phyloP scores from a whole-genome alignment of 176 grass and related monocot species.

The Sorghum bicolor region Sorghum_bicolor_NCBIv3 NC_012870.2:80388001-80388500 shows the following conservation, averaged over 20 bases:
- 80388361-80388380: too few relatives aligned
- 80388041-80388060: slow-evolving; percentile 26
- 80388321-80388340: too few relatives aligned
- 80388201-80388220: slow-evolving; percentile 3
- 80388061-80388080: slow-evolving; percentile 4
- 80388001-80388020: slow-evolving; percentile 42
- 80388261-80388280: slow-evolving; percentile 15
- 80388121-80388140: slow-evolving; percentile 15
- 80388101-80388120: slow-evolving; percentile 18
- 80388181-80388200: neutral
- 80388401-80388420: too few relatives aligned
- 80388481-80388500: too few relatives aligned
- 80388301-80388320: too few relatives aligned
- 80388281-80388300: neutral
- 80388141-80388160: slow-evolving; percentile 5
- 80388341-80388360: too few relatives aligned
- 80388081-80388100: neutral
- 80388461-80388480: too few relatives aligned
- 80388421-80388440: too few relatives aligned
- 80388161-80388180: neutral
- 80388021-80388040: slow-evolving; percentile 35
- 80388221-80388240: neutral
- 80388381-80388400: too few relatives aligned
- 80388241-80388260: slow-evolving; percentile 16
- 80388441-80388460: too few relatives aligned